phyloP scores from a whole-genome alignment of 2,329 filamentous ascomycete species.

The Aureobasidium sp. region DNA sequence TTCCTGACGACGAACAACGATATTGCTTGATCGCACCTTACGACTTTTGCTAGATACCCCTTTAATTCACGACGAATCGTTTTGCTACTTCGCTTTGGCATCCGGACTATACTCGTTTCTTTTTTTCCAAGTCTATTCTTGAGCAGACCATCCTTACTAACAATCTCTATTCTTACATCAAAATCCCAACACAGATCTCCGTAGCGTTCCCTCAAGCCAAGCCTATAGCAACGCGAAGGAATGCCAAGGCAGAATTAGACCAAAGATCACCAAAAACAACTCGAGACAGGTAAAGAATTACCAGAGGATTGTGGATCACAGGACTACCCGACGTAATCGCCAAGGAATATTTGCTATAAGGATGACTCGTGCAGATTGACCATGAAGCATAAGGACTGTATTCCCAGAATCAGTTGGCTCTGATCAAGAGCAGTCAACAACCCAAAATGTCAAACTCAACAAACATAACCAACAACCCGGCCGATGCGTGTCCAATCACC shows the following conservation, averaged over 20 bases:
- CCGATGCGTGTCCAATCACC: neutral
- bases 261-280: neutral
- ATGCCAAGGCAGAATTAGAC: neutral
- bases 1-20: neutral
- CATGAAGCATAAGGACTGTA: neutral
- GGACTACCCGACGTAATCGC: neutral
- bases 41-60: constrained; percentile 4
- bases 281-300: neutral
- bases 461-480: neutral
- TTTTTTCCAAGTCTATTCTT: neutral
- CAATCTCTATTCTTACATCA: neutral
- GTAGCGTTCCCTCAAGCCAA: neutral
- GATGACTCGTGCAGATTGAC: neutral
- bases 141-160: neutral
- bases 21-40: neutral
- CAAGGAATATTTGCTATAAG: neutral
- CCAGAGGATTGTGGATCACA: neutral
- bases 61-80: neutral
- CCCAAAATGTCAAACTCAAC: neutral
- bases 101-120: neutral
- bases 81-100: neutral
- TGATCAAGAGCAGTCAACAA: neutral
- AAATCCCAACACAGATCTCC: neutral
- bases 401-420: no score
- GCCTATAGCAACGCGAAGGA: neutral